Base-by-base conservation (phyloP, 495 filamentous ascomycete genomes). In the Mycothermus thermophilus region DNA sequence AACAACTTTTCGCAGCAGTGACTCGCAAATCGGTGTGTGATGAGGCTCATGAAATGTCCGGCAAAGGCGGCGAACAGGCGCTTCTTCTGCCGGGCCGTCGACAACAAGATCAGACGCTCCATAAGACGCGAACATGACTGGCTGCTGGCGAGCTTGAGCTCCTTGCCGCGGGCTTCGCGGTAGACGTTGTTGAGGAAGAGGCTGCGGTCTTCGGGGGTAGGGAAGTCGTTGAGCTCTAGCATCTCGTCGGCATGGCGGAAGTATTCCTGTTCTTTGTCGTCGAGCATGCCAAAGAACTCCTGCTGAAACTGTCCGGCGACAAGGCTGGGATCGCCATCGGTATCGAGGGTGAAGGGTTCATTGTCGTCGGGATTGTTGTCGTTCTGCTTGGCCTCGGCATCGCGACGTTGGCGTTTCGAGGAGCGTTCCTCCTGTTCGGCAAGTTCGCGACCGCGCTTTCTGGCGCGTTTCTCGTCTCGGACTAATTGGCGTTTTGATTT, bases 1-100 rank as follows among this genome's bases (percentile, higher is more conserved):
- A 97, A 95, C 8, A 97, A 66, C 11, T 81, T 85, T 61, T 97
- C 90, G 56, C 88, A 95, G 52, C 87, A 96, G 59, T 97, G 90
- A 34, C 83, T 84, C 3, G 90, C 90, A 51, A 97, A 97, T 18
- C 87, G 79, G 55, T 97, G 90, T 48, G 90, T 86, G 15, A 94
- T 73, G 19, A 95, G 68, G 47, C 83, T 74, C 33, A 93, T 54
- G 58, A 94, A 95, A 48, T 96, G 79, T n/a, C 81, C 79, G 27
- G 67, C 71, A 50, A 96, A 94, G 30, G 79, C 80, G 37, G 67
- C 67, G 54, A 93, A 95, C 17, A 96, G 54, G 29, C 64, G 67
- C 60, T 93, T 93, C 43, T 95, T 74, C 57, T 97, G 92, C 20
- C 59, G 61, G 28, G 77, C 68, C 32, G 75, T 77, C 22, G 85